These are phyloP conservation scores for Alternaria triticimaculans DNA, from an alignment of 2,329 filamentous ascomycete genomes.

Conservation along the genomic window DNA sequence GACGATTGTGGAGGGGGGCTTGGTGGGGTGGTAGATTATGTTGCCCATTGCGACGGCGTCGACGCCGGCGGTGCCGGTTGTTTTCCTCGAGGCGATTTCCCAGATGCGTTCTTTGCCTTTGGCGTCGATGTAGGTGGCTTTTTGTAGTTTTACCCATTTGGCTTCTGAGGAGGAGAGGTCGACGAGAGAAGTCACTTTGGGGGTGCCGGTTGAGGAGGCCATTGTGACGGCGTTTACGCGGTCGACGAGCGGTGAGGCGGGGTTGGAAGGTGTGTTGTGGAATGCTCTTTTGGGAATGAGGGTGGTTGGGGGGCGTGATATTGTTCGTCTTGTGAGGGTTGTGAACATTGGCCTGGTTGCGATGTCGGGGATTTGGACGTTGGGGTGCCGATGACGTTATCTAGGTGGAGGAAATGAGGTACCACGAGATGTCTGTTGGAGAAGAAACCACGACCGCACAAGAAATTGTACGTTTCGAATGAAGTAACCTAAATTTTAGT, in stretches of 20 bases:
- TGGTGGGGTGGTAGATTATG: slow-evolving; percentile 57
- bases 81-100: slow-evolving; percentile 74
- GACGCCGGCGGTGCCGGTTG: slow-evolving; percentile 58
- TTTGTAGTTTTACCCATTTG: slow-evolving; percentile 45
- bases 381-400: slow-evolving; percentile 9
- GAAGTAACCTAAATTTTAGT: neutral
- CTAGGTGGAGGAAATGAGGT: neutral
- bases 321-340: neutral
- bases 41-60: slow-evolving; percentile 77
- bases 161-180: slow-evolving; percentile 32
- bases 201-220: slow-evolving; percentile 11
- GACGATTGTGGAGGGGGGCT: slow-evolving; percentile 40
- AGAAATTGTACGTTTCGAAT: neutral
- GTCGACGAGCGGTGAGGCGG: slow-evolving; percentile 7
- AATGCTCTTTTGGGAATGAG: neutral
- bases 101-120: slow-evolving; percentile 65
- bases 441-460: neutral
- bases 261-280: neutral
- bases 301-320: neutral
- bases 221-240: slow-evolving; percentile 17
- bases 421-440: neutral
- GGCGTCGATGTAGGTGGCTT: slow-evolving; percentile 64
- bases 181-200: slow-evolving; percentile 27
- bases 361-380: neutral
- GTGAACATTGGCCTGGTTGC: slow-evolving; percentile 6